A percentile compares a stretch with the other conserved stretches of the same genome.
Conservation (phyloP, 202 grass and related monocot genomes). For the Miscanthus sacchariflorus region DNA sequence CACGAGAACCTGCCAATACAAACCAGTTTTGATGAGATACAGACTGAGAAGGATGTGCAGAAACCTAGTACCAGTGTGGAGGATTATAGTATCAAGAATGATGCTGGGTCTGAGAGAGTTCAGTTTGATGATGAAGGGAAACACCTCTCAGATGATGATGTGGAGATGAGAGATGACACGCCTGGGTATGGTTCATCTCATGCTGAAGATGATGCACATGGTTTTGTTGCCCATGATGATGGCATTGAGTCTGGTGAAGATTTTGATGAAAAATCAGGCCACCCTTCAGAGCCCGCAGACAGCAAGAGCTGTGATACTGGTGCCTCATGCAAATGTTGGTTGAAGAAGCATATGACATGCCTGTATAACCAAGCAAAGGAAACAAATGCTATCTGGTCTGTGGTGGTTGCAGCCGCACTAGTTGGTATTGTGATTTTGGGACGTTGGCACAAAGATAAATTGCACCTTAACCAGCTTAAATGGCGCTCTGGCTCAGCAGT, state of each 20-base stretch:
- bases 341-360: constrained; percentile 76
- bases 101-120: constrained; percentile 40
- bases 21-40: constrained; percentile 43
- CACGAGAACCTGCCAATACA: constrained; percentile 90
- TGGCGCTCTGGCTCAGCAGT: constrained; percentile 54
- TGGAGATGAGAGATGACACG: constrained; percentile 40
- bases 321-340: constrained; percentile 57
- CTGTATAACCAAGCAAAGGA: constrained; percentile 85
- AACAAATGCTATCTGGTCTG: constrained; percentile 76
- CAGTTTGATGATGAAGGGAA: constrained; percentile 54
- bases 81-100: constrained; percentile 40
- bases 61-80: constrained; percentile 48
- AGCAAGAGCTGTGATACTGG: constrained; percentile 35
- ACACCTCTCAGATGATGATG: constrained; percentile 44
- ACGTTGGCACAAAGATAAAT: constrained; percentile 83
- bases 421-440: constrained; percentile 85
- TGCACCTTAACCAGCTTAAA: constrained; percentile 59
- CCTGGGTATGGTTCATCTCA: constrained; percentile 34
- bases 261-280: constrained; percentile 28
- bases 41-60: constrained; percentile 36
- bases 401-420: constrained; percentile 73
- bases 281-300: constrained; percentile 1
- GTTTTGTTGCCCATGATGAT: constrained; percentile 30
- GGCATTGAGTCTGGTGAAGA: constrained; percentile 16
- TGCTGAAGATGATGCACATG: neutral